phyloP scores from a whole-genome alignment of 345 rosid species.

The Rhizophora mangle region DNA sequence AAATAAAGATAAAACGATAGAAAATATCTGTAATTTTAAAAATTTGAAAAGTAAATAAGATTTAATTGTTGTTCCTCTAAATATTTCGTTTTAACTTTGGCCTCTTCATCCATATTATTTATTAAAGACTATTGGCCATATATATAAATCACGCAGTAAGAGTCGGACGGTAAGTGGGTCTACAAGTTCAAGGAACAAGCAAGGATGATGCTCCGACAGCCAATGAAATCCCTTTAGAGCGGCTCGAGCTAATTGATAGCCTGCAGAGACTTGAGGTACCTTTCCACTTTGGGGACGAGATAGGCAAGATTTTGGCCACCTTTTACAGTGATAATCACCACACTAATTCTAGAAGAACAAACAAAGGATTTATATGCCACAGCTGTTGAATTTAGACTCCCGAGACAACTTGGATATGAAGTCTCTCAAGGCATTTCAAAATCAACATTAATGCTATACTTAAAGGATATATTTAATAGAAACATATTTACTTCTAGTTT shows the following conservation, averaged over 20 bases:
- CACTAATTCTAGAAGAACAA: no score
- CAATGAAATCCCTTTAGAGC: not conserved
- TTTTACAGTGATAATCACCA: not conserved
- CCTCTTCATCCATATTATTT: no score
- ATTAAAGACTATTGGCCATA: no score
- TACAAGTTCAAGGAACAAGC: slow-evolving; percentile 9
- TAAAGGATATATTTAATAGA: not conserved
- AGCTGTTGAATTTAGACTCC: slow-evolving; percentile 15
- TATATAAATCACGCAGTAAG: slow-evolving; percentile 3
- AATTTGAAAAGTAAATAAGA: no score
- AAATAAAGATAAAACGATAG: no score
- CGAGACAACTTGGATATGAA: slow-evolving; percentile 10
- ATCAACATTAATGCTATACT: not conserved
- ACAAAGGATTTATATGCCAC: not conserved
- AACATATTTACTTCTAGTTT: not conserved
- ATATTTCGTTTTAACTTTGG: no score
- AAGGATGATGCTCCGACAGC: not conserved
- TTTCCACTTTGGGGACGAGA: slow-evolving; percentile 16
- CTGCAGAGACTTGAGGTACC: slow-evolving; percentile 22
- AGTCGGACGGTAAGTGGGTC: not conserved
- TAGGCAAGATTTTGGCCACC: not conserved
- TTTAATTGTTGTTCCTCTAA: no score
- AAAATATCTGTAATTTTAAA: no score
- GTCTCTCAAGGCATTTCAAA: slow-evolving; percentile 9
- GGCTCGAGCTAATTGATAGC: slow-evolving; percentile 9